Base-by-base conservation (phyloP, 2,329 filamentous ascomycete species). In the Ampelomyces quisqualis region DNA sequence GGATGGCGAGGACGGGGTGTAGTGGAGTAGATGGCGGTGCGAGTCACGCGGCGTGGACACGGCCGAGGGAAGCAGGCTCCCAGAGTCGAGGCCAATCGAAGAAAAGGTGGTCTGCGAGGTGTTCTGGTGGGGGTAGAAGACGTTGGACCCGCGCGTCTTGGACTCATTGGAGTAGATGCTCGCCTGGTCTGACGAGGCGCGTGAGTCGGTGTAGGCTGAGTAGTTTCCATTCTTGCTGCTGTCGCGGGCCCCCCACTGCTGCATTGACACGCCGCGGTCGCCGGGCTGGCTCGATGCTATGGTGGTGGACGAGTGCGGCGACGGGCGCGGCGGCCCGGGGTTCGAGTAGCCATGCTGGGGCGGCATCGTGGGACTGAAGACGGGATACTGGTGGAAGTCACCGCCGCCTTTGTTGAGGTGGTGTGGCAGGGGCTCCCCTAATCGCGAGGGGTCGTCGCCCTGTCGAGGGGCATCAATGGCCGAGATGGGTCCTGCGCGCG, bases 311-410 rank as follows among this genome's bases (percentile, higher is more conserved):
- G 73, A 68, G 57, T 75, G 75, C 47, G 74, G 79, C 48, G 78
- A 80, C 24, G 80, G 81, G 49, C 84, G 77, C 42, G 81, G 77
- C 8, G 80, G 81, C 7, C 79, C 78, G 29, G 78, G 26, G 31
- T 49, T 53, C 13, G 78, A 74, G 43, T 73, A 74, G 34, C 74
- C 64, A 53, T 72, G 75, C 43, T 74, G 71, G 45, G 72, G 69
- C 28, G 74, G 70, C 40, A 73, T 62, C 26, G 29, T 70, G 20
- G 80, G 73, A 53, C 85, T 83, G 65, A 86, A 82, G 37, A 79
- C 79, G 28, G 90, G 89, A 67, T 96, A 95, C 62, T 95, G 91
- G 71, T 95, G 89, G 64, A 84, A 95, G 69, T 96, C 90, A 55
- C 74, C 73, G 34, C 81, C 81, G 52, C 76, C 77, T 70, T 89